Evolutionary conservation across 129 eudicot genomes (phyloP).

Genomic region (Flaveria ramosissima): DNA sequence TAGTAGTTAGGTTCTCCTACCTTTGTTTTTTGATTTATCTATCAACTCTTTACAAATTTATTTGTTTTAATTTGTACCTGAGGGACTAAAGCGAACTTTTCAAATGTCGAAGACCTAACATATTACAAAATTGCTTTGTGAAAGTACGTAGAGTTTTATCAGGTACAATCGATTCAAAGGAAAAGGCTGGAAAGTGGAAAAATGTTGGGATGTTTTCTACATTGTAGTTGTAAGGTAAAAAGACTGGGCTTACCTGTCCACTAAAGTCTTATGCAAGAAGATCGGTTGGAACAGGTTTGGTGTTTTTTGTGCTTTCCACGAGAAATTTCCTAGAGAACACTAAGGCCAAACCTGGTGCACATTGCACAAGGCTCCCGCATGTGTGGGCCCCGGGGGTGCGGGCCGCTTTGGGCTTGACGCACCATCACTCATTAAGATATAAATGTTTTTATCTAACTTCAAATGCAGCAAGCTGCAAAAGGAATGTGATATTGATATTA

Average conservation of each 20-base stretch:
- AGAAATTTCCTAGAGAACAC: not conserved
- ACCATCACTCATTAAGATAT: too few species aligned
- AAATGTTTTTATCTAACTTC: not conserved
- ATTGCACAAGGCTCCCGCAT: too few species aligned
- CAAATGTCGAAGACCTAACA: not conserved
- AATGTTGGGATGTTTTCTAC: too few species aligned
- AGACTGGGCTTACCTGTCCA: too few species aligned
- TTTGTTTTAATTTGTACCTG: not conserved
- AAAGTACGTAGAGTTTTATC: not conserved
- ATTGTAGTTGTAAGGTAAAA: too few species aligned
- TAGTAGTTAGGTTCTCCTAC: not conserved
- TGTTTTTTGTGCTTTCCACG: too few species aligned
- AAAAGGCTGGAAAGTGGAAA: not conserved
- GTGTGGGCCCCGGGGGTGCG: too few species aligned
- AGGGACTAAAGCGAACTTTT: not conserved
- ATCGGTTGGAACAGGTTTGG: too few species aligned
- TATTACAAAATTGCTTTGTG: not conserved
- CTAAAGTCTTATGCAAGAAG: too few species aligned
- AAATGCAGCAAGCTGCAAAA: not conserved
- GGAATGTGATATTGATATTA: not conserved
- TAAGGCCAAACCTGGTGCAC: not conserved
- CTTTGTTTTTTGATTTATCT: not conserved
- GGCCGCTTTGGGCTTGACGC: too few species aligned
- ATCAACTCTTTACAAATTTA: not conserved
- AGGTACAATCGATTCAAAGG: not conserved